phyloP scores from a whole-genome alignment of 805 yeast species.

The Metschnikowia koreensis region DNA sequence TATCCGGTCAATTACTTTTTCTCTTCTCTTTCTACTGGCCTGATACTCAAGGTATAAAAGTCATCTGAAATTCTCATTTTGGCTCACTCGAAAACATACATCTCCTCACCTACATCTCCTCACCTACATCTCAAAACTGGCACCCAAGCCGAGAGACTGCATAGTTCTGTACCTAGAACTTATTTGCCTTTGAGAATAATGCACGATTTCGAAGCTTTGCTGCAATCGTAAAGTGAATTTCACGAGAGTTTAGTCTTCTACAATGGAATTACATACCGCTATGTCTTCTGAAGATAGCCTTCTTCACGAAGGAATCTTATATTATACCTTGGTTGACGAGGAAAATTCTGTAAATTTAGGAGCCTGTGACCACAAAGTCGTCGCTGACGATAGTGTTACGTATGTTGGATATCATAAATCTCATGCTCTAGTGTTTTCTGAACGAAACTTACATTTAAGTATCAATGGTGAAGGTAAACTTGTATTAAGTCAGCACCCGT shows the following conservation, averaged over 20 bases:
- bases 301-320: background rate
- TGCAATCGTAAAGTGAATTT: too few species aligned
- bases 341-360: background rate
- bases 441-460: background rate
- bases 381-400: background rate
- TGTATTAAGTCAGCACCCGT: background rate
- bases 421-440: background rate
- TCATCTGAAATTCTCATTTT: too few species aligned
- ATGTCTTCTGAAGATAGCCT: background rate
- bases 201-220: too few species aligned
- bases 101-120: too few species aligned
- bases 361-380: background rate
- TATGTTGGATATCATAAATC: background rate
- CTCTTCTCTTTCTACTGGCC: too few species aligned
- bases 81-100: too few species aligned
- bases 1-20: too few species aligned
- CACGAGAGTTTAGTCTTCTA: background rate
- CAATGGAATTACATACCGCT: background rate
- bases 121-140: too few species aligned
- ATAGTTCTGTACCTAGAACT: too few species aligned
- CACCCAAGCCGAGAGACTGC: too few species aligned
- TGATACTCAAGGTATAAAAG: too few species aligned
- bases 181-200: too few species aligned
- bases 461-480: background rate
- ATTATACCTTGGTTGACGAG: background rate